phyloP scores from a whole-genome alignment of 345 rosid genomes.

The Hibiscus trionum region DNA sequence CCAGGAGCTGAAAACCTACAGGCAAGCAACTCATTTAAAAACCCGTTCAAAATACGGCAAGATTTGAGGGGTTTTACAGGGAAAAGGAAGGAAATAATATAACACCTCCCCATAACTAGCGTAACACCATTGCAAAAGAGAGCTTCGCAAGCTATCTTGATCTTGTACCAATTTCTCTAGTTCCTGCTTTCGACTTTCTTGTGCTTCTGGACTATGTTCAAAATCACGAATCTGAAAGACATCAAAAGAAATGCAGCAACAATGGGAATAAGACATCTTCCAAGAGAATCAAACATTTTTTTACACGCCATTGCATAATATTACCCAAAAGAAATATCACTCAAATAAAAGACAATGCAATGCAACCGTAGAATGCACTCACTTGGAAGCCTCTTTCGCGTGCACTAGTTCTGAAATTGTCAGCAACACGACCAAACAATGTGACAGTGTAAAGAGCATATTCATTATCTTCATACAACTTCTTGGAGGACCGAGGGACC shows the following conservation, averaged over 20 bases:
- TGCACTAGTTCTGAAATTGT: conserved; percentile 69
- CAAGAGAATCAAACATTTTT: neutral
- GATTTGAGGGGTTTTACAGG: neutral
- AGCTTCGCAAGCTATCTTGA: conserved; percentile 72
- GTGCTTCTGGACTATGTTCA: conserved; percentile 83
- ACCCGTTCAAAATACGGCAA: neutral
- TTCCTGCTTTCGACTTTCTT: conserved; percentile 77
- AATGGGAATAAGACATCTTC: conserved; percentile 7
- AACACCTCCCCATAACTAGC: conserved; percentile 91
- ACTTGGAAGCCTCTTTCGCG: conserved; percentile 91
- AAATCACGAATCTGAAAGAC: conserved; percentile 74
- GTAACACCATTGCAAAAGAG: conserved; percentile 97
- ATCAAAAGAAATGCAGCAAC: conserved; percentile 1
- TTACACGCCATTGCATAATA: neutral
- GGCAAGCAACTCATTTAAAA: neutral
- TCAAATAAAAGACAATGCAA: neutral
- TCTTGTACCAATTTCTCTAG: conserved; percentile 63
- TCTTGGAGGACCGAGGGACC: conserved; percentile 95
- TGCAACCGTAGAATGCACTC: conserved; percentile 25
- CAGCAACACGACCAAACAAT: conserved; percentile 81
- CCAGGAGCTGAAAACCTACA: conserved; percentile 96
- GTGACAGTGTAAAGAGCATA: conserved; percentile 89
- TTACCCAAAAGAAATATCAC: neutral
- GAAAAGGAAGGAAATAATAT: neutral
- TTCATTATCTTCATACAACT: conserved; percentile 88